A percentile compares a stretch with the other conserved stretches of the same genome.
Conservation (phyloP, 805 yeast genomes). For the Groenewaldozyma salmanticensis region DNA sequence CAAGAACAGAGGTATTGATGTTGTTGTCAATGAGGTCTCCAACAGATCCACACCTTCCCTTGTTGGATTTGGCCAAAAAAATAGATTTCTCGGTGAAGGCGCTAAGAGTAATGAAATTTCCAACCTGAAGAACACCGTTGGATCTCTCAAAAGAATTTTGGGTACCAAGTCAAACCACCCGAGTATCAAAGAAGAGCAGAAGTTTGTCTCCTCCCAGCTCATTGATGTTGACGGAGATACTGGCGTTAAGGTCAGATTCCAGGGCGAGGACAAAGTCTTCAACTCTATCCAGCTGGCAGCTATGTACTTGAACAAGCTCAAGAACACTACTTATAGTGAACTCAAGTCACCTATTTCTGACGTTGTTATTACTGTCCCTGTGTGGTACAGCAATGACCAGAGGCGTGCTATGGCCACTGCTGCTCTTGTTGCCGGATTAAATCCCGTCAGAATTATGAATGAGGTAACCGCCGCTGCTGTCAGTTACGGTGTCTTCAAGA, state of each 20-base stretch:
- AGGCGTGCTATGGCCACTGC: constrained; percentile 96
- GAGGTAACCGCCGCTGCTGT: constrained; percentile 99
- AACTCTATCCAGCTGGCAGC: constrained; percentile 86
- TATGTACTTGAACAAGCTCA: constrained; percentile 88
- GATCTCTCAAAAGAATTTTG: constrained; percentile 84
- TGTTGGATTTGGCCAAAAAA: constrained; percentile 84
- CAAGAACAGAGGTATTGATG: constrained; percentile 96
- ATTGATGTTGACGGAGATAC: constrained; percentile 62
- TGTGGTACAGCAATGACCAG: constrained; percentile 94
- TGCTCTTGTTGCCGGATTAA: constrained; percentile 88
- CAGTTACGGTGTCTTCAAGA: constrained; percentile 97
- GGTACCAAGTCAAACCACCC: constrained; percentile 71
- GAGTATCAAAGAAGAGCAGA: constrained; percentile 64
- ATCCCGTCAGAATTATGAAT: constrained; percentile 96
- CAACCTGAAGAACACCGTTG: constrained; percentile 92
- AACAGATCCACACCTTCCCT: constrained; percentile 91
- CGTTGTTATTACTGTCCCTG: constrained; percentile 91
- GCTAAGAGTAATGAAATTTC: constrained; percentile 96
- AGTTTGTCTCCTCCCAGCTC: constrained; percentile 64
- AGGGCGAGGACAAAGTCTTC: constrained; percentile 69
- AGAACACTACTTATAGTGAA: constrained; percentile 69
- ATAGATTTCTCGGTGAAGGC: constrained; percentile 88
- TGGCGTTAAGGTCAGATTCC: constrained; percentile 78
- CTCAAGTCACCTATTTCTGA: constrained; percentile 75
- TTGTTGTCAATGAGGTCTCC: constrained; percentile 96